These are phyloP conservation scores for Sapria himalayana DNA, from an alignment of 345 rosid species.

Conservation along the genomic window DNA sequence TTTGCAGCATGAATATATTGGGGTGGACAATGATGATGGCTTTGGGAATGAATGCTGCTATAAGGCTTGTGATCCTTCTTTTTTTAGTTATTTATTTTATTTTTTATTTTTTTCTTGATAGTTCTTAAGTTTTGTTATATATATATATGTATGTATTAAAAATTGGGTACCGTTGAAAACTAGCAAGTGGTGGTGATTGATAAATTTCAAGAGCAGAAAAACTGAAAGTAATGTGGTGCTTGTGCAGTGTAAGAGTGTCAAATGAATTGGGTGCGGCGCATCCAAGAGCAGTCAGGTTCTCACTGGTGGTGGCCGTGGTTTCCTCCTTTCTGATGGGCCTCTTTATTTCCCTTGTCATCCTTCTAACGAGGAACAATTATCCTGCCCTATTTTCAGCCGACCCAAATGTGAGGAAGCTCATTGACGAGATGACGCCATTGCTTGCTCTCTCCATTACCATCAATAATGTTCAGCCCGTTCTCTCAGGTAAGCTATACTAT, in stretches of 20 bases:
- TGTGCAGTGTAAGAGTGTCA: slow-evolving; percentile 49
- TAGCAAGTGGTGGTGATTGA: too few species aligned
- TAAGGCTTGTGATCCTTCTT: slow-evolving; percentile 52
- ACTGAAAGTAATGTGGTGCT: too few species aligned
- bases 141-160: too few species aligned
- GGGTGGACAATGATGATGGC: slow-evolving; percentile 80
- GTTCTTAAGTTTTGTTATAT: too few species aligned
- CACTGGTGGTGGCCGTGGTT: slow-evolving; percentile 32
- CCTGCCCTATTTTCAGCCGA: slow-evolving; percentile 48
- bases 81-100: neutral
- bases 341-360: slow-evolving; percentile 18
- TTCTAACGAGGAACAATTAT: slow-evolving; percentile 22
- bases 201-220: too few species aligned
- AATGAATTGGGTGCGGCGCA: slow-evolving; percentile 71
- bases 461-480: slow-evolving; percentile 65
- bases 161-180: too few species aligned
- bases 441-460: slow-evolving; percentile 45
- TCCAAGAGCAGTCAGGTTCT: slow-evolving; percentile 37
- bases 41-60: slow-evolving; percentile 64
- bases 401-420: slow-evolving; percentile 24
- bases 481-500: slow-evolving; percentile 32
- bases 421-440: slow-evolving; percentile 46
- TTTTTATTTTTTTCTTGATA: too few species aligned
- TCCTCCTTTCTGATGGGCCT: slow-evolving; percentile 35
- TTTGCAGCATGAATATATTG: slow-evolving; percentile 48